Conservation (phyloP, 768 basidiomycete species). For the Porphyrellus cyaneotinctus region DNA sequence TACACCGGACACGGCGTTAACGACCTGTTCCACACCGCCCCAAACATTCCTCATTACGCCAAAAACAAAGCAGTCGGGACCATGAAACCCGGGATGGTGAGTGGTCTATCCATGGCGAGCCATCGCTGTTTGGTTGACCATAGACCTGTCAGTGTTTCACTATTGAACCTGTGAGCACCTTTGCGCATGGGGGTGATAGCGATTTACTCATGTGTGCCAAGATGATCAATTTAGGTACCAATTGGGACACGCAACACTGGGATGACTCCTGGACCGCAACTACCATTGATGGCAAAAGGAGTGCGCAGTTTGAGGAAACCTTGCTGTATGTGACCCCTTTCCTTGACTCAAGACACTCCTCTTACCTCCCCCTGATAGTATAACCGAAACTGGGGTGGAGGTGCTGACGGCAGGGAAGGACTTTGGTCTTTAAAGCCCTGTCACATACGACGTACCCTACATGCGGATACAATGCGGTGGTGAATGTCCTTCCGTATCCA, state of each 20-base stretch:
- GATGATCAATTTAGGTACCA: slow-evolving; percentile 90
- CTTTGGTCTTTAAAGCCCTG: slow-evolving; percentile 20
- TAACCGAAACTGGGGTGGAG: slow-evolving; percentile 90
- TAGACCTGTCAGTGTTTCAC: slow-evolving; percentile 52
- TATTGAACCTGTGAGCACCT: slow-evolving; percentile 64
- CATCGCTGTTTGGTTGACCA: slow-evolving; percentile 4
- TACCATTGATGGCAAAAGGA: slow-evolving; percentile 83
- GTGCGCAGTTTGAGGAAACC: slow-evolving; percentile 98
- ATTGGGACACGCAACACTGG: slow-evolving; percentile 80
- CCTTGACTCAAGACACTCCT: neutral
- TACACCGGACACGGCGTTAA: slow-evolving; percentile 93
- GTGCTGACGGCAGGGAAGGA: slow-evolving; percentile 64
- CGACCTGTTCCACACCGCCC: slow-evolving; percentile 76
- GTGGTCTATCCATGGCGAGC: slow-evolving; percentile 20
- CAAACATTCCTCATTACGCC: slow-evolving; percentile 92
- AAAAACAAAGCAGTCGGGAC: slow-evolving; percentile 90
- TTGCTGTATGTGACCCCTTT: slow-evolving; percentile 61
- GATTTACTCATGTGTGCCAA: slow-evolving; percentile 32
- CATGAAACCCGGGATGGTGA: slow-evolving; percentile 92
- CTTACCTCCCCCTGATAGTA: slow-evolving; percentile 43
- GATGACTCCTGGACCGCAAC: slow-evolving; percentile 96
- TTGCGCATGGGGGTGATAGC: neutral
- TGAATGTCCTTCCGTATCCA: slow-evolving; percentile 16
- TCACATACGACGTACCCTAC: slow-evolving; percentile 18
- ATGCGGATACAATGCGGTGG: slow-evolving; percentile 24